Base-by-base conservation (phyloP, 1,284 basidiomycete species). In the Rhodotorula sp. region DNA sequence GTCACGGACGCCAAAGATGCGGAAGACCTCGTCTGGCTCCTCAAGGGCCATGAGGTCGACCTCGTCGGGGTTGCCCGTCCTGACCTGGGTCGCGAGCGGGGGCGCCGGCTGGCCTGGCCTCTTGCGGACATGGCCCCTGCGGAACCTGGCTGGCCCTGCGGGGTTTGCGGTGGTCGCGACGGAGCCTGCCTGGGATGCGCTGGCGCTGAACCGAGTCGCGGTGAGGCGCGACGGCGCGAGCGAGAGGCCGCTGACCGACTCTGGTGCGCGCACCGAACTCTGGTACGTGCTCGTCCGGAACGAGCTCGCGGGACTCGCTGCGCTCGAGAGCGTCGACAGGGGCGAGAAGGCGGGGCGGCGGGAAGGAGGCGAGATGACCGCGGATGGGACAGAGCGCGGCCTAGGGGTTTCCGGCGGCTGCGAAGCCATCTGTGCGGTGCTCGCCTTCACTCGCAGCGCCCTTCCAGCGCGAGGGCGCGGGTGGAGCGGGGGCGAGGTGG, bases 11-110 rank as follows among this genome's bases (percentile, higher is more conserved):
- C 74, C 72, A 60, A 79, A 79, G 53, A 56, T n/a, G 25, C 73
- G 62, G 32, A 79, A 79, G 13, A 79, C 71, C 29, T 67, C 65
- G 59, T 79, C 78, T 1, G 78, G 73, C 36, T 76, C 76, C 34
- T 77, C 76, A 32, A 79, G 69, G 10, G 74, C 63, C 53, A 75
- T 66, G 12, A 78, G 41, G 51, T 79, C 77, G 41, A 79, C 71
- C 37, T 75, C 74, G 63, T 76, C 74, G 9, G 76, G 75, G 56
- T 74, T 67, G 37, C 29, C n/a, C 8, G 62, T 56, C 39, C 39
- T 50, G 57, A 36, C 39, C 13, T 41, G 37, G 8, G 65, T 39
- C 7, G 57, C 29, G 17, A 22, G 50, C 13, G 46, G 54, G n/a
- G 39, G 50, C 9, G 25, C n/a, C 12, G 15, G 29, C 36, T 61